Percentiles rank a stretch among this genome's conserved stretches.
These are phyloP conservation scores for Prosopis cineraria DNA, from an alignment of 306 rosid species.

Conservation along the genomic window DNA sequence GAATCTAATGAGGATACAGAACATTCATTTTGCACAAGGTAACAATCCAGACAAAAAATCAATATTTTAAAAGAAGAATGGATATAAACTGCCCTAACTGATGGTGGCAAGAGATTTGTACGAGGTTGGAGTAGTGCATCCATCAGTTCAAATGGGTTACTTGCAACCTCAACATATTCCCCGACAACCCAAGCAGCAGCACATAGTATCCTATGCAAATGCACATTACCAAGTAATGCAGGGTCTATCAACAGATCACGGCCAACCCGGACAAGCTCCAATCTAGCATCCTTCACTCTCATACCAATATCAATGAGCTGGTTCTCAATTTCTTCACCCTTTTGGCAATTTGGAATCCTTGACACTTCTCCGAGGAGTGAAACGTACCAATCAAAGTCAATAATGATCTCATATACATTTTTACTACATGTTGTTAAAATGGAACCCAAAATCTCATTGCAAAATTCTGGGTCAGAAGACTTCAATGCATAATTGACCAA, in stretches of 20 bases:
- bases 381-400: constrained; percentile 93
- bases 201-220: constrained; percentile 72
- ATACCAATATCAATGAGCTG: constrained; percentile 86
- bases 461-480: constrained; percentile 67
- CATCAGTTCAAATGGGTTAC: constrained; percentile 77
- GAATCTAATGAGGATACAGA: constrained; percentile 28
- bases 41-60: constrained; percentile 61
- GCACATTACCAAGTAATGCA: constrained; percentile 82
- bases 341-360: constrained; percentile 75
- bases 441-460: constrained; percentile 74
- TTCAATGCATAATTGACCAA: constrained; percentile 61
- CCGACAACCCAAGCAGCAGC: constrained; percentile 94
- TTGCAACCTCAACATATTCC: constrained; percentile 65
- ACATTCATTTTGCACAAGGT: constrained; percentile 50
- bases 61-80: constrained; percentile 78
- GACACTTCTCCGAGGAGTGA: constrained; percentile 86
- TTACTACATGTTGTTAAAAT: constrained; percentile 62
- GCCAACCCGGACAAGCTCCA: constrained; percentile 72
- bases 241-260: constrained; percentile 93
- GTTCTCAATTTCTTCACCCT: constrained; percentile 84
- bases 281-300: constrained; percentile 90
- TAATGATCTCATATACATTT: constrained; percentile 72
- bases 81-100: constrained; percentile 74
- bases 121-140: constrained; percentile 96
- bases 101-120: constrained; percentile 75